These are phyloP conservation scores for Nicotiana tabacum DNA, from an alignment of 257 asterid genomes.

Conservation along the genomic window DNA sequence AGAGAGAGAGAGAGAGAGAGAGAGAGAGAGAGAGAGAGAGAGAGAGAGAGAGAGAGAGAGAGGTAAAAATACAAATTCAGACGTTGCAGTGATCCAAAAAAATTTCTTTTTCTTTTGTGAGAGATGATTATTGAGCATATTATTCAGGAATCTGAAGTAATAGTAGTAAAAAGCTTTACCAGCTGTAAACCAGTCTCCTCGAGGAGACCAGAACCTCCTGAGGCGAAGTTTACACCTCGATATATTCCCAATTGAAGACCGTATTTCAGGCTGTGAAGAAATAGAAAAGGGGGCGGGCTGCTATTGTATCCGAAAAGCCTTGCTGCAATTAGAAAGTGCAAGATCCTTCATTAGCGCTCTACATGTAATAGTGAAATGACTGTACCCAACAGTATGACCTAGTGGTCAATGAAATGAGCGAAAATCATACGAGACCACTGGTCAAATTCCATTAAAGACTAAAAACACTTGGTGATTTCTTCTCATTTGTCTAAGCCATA, in stretches of 20 bases:
- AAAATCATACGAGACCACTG: not conserved
- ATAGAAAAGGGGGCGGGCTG: conserved; percentile 63
- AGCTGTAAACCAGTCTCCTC: conserved; percentile 39
- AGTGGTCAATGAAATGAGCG: not conserved
- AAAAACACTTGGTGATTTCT: not conserved
- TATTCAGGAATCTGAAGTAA: not conserved
- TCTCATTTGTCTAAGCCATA: not conserved
- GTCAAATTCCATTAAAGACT: not conserved
- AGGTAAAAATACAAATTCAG: not conserved
- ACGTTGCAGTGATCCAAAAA: not conserved
- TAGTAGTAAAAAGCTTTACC: conserved; percentile 27
- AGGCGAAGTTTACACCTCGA: conserved; percentile 68
- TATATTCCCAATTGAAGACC: conserved; percentile 30
- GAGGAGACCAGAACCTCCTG: conserved; percentile 74
- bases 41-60: not conserved
- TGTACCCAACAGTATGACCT: not conserved
- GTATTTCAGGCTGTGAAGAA: conserved; percentile 31
- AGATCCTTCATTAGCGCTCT: not conserved
- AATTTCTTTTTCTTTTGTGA: not conserved
- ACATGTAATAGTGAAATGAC: not conserved
- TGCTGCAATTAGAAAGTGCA: conserved; percentile 34
- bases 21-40: not conserved
- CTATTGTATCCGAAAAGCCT: conserved; percentile 53
- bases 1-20: not conserved
- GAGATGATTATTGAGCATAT: not conserved